phyloP scores from a whole-genome alignment of 805 yeast genomes.

The Yarrowia sp. region DNA sequence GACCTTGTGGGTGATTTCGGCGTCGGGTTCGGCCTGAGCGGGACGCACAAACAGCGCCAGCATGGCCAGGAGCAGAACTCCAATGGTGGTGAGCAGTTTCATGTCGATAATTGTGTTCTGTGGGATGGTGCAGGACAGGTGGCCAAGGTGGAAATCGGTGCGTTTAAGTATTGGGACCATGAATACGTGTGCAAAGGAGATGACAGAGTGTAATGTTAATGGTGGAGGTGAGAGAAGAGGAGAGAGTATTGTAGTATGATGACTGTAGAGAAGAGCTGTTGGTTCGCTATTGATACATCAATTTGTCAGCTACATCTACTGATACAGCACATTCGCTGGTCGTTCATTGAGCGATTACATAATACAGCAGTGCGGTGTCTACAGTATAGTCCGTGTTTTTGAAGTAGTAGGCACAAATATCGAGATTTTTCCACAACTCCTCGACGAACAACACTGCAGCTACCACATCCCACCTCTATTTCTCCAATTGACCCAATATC shows the following conservation, averaged over 20 bases:
- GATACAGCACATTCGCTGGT: no score
- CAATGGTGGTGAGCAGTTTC: slow-evolving; percentile 45
- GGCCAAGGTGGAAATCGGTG: not conserved
- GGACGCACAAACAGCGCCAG: slow-evolving; percentile 26
- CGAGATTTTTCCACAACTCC: no score
- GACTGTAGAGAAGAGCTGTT: not conserved
- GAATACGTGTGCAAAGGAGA: slow-evolving; percentile 1
- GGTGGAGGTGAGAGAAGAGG: no score
- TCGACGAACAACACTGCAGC: no score
- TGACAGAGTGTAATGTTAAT: not conserved
- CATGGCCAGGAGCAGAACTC: slow-evolving; percentile 42
- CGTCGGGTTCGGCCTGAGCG: slow-evolving; percentile 43
- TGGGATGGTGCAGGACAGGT: not conserved
- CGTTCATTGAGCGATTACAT: no score
- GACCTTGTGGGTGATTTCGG: slow-evolving; percentile 76
- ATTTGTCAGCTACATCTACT: no score
- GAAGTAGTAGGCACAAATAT: no score
- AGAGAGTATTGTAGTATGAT: no score
- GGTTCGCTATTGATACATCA: no score
- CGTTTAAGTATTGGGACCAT: slow-evolving; percentile 1
- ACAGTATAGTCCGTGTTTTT: no score
- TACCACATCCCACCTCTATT: not conserved
- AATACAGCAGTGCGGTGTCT: no score
- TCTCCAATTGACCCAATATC: not conserved
- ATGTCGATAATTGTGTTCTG: slow-evolving; percentile 40